Percentiles rank a stretch among this genome's conserved stretches.
Evolutionary conservation across 1,139 yeast genomes (phyloP).

Genomic region (Scheffersomyces insectosa): DNA sequence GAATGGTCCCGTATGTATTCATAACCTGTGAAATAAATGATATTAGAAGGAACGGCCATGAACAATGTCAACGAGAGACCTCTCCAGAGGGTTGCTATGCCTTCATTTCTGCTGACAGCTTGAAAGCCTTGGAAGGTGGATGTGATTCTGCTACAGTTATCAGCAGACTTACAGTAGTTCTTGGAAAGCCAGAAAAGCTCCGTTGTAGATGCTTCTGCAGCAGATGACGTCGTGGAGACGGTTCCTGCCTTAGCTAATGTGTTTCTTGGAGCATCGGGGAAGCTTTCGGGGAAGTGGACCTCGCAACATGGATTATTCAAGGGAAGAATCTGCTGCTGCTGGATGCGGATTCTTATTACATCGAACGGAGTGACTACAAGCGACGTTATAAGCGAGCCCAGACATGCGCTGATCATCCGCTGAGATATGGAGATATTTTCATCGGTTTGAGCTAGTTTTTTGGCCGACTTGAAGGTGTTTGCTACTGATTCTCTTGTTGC

Average conservation of each 20-base stretch:
- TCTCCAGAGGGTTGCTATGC: conserved; percentile 78
- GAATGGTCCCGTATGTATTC: conserved; percentile 80
- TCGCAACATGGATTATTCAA: conserved; percentile 31
- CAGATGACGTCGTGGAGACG: background rate
- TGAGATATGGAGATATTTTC: conserved; percentile 52
- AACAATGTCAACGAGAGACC: conserved; percentile 80
- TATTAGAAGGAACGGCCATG: conserved; percentile 93
- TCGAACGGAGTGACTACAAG: conserved; percentile 90
- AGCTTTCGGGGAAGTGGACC: conserved; percentile 7
- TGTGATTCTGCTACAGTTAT: conserved; percentile 36
- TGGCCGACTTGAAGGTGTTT: background rate
- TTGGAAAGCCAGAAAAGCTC: conserved; percentile 46
- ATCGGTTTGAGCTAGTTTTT: conserved; percentile 1
- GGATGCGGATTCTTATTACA: conserved; percentile 86
- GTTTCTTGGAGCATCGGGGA: conserved; percentile 7
- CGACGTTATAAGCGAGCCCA: conserved; percentile 88
- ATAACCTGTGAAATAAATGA: conserved; percentile 92
- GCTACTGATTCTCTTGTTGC: conserved; percentile 5
- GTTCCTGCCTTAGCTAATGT: conserved; percentile 8
- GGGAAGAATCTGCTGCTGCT: conserved; percentile 76
- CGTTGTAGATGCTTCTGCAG: background rate
- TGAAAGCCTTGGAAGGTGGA: conserved; percentile 75
- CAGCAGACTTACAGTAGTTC: conserved; percentile 36
- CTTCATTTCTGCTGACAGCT: conserved; percentile 70
- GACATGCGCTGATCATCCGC: conserved; percentile 86